Base-by-base conservation (phyloP, 306 rosid genomes). In the Acacia crassicarpa region DNA sequence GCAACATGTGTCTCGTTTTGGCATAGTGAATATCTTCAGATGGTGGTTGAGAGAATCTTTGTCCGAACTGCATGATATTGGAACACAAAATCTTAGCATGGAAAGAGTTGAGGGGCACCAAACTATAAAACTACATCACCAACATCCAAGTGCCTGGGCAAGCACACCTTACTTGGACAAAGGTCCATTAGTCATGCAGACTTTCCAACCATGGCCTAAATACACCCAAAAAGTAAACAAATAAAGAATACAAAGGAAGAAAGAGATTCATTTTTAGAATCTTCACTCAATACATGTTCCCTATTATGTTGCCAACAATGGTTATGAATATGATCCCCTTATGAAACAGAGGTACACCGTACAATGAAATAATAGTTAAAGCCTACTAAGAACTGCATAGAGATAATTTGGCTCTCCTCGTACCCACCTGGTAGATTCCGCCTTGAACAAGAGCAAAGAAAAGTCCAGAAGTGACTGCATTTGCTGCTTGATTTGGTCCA, bases 381-480 rank as follows among this genome's bases (percentile, higher is more conserved):
- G 76, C 67, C 79, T 38, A 11, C 16, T 80, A 41, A 66, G 44
- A 75, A 53, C 41, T n/a, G 67, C 40, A 62, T 12, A 78, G 71
- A 32, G 48, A 45, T 71, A 65, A 32, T 56, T n/a, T 46, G 40
- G 17, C 53, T 20, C 19, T 32, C 38, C 17, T 22, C 58, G 70
- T 48, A 81, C 94, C 78, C 74, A 96, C 98, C 97, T 94, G 90
- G 85, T 88, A 96, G 77, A 96, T 83, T 74, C 99, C 99, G 80
- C 99, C 99, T 88, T 96, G 99, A 90, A 92, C 91, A 82, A 92
- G 92, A 76, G 99, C 97, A 76, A 96, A 96, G 89, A 94, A 94
- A 22, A 96, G 88, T 76, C 99, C 99, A 32, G 98, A 96, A 79
- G 97, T 91, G 82, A 77, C 84, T 35, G 97, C 99, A 79, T 89